phyloP scores from a whole-genome alignment of 768 basidiomycete genomes.

The Sistotremastrum suecicum region DNA sequence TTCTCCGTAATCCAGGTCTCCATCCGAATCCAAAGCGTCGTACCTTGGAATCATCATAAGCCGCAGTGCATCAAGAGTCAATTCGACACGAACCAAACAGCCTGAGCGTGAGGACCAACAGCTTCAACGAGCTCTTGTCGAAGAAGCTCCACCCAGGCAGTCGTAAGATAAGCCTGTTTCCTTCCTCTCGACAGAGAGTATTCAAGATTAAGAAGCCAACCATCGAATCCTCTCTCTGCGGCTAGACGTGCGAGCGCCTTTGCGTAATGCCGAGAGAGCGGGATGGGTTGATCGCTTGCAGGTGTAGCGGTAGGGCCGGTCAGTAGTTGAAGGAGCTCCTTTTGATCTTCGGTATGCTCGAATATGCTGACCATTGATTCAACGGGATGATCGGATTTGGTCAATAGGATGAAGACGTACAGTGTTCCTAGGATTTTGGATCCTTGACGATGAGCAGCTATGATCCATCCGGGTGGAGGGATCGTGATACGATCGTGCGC shows the following conservation, averaged over 20 bases:
- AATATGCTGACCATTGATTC: slow-evolving; percentile 32
- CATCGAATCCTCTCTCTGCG: slow-evolving; percentile 64
- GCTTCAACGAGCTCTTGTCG: slow-evolving; percentile 38
- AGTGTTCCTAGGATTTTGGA: slow-evolving; percentile 67
- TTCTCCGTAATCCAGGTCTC: slow-evolving; percentile 57
- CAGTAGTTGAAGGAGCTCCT: slow-evolving; percentile 17
- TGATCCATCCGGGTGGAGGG: slow-evolving; percentile 70
- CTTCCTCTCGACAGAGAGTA: slow-evolving; percentile 31
- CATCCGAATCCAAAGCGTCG: slow-evolving; percentile 53
- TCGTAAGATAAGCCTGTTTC: slow-evolving; percentile 46
- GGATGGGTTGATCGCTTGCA: slow-evolving; percentile 19
- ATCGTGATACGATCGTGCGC: slow-evolving; percentile 69
- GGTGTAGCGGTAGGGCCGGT: slow-evolving; percentile 1
- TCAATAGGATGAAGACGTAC: slow-evolving; percentile 25
- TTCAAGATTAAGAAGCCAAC: slow-evolving; percentile 74
- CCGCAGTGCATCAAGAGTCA: not conserved
- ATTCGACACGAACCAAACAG: slow-evolving; percentile 39
- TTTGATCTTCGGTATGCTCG: slow-evolving; percentile 41
- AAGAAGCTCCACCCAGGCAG: slow-evolving; percentile 57
- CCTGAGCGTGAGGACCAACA: slow-evolving; percentile 56
- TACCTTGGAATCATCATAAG: slow-evolving; percentile 31
- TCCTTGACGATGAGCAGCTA: slow-evolving; percentile 63
- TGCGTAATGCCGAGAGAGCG: slow-evolving; percentile 57
- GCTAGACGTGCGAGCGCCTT: slow-evolving; percentile 55
- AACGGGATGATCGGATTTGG: no score